Evolutionary conservation across 2,329 filamentous ascomycete genomes (phyloP).

Genomic region (Teratosphaeria gauchensis): DNA sequence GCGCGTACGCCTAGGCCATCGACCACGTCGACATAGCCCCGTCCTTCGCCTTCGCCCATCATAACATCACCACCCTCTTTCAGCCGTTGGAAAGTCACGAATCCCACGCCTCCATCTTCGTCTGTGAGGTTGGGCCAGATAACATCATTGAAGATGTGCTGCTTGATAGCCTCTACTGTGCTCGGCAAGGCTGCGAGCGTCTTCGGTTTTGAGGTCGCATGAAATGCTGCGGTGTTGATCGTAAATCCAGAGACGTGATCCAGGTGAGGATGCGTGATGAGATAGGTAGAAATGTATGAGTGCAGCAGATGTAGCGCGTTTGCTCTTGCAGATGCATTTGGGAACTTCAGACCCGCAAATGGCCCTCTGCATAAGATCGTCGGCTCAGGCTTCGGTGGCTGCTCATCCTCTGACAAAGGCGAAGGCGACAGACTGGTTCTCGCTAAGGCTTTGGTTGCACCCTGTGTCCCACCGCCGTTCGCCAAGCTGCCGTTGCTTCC

Average conservation of each 20-base stretch:
- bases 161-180: conserved; percentile 87
- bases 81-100: conserved; percentile 82
- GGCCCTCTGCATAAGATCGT: conserved; percentile 53
- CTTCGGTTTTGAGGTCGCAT: conserved; percentile 68
- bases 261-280: conserved; percentile 94
- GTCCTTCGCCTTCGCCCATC: conserved; percentile 67
- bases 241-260: conserved; percentile 89
- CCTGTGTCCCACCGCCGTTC: neutral
- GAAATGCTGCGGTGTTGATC: conserved; percentile 82
- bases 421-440: conserved; percentile 9
- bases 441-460: neutral
- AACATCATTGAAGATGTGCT: conserved; percentile 92
- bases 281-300: conserved; percentile 72
- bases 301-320: conserved; percentile 76
- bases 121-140: conserved; percentile 98
- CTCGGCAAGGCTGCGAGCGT: conserved; percentile 74
- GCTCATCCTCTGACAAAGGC: conserved; percentile 7
- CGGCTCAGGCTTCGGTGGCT: conserved; percentile 26
- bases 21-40: conserved; percentile 79
- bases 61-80: conserved; percentile 81
- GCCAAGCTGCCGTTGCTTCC: conserved; percentile 8
- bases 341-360: conserved; percentile 69
- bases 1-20: conserved; percentile 83
- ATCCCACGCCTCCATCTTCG: conserved; percentile 85
- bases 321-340: conserved; percentile 54